phyloP scores from a whole-genome alignment of 2,329 filamentous ascomycete species.

The Cytospora piceae region DNA sequence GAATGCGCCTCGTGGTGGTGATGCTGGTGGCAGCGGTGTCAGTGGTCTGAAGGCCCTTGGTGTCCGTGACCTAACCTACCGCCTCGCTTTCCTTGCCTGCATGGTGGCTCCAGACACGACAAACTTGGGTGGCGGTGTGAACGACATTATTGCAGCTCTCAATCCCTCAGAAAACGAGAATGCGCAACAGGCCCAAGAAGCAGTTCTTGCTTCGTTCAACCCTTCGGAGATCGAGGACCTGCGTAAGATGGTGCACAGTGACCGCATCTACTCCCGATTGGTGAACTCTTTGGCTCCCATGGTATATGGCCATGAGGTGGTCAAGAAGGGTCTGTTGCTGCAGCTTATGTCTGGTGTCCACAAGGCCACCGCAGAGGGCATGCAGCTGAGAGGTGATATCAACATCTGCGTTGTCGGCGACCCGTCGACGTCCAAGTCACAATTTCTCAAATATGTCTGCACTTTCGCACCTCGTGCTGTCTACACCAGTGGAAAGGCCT shows the following conservation, averaged over 20 bases:
- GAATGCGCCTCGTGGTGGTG: slow-evolving; percentile 71
- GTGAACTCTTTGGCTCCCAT: slow-evolving; percentile 95
- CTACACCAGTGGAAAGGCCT: slow-evolving; percentile 97
- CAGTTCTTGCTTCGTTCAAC: slow-evolving; percentile 84
- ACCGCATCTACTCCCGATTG: slow-evolving; percentile 90
- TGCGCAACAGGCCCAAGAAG: slow-evolving; percentile 85
- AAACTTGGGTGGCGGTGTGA: slow-evolving; percentile 77
- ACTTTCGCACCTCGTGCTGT: slow-evolving; percentile 95
- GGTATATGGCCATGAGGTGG: slow-evolving; percentile 95
- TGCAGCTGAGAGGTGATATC: slow-evolving; percentile 95
- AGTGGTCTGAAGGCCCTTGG: slow-evolving; percentile 89
- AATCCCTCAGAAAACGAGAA: slow-evolving; percentile 72
- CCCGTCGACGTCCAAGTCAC: slow-evolving; percentile 94
- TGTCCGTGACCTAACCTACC: slow-evolving; percentile 92
- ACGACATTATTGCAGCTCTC: slow-evolving; percentile 83
- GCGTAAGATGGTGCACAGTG: slow-evolving; percentile 89
- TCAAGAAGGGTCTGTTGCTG: slow-evolving; percentile 94
- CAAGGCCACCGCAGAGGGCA: slow-evolving; percentile 90
- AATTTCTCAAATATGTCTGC: slow-evolving; percentile 98
- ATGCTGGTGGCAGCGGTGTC: slow-evolving; percentile 83
- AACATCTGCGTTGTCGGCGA: slow-evolving; percentile 99
- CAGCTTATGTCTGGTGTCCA: slow-evolving; percentile 95
- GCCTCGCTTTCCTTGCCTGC: slow-evolving; percentile 93
- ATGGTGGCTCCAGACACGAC: slow-evolving; percentile 92
- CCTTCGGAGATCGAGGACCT: slow-evolving; percentile 88